phyloP scores from a whole-genome alignment of 2,329 filamentous ascomycete species.

The Aspergillus brasiliensis region DNA sequence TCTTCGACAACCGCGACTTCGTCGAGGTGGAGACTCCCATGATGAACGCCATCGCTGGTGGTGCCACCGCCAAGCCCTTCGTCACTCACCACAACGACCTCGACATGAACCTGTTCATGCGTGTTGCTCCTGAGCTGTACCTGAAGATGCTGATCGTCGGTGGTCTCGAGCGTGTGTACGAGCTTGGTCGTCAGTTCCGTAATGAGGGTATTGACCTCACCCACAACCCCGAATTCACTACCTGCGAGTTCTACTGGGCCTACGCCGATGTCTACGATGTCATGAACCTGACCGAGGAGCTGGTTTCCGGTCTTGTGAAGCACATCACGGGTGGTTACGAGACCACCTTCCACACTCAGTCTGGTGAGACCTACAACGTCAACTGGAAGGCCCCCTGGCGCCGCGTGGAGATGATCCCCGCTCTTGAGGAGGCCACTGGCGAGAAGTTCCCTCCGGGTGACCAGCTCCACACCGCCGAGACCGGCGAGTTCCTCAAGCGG shows the following conservation, averaged over 20 bases:
- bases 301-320: constrained; percentile 88
- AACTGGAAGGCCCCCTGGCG: constrained; percentile 98
- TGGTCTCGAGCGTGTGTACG: constrained; percentile 91
- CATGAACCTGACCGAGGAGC: constrained; percentile 88
- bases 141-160: constrained; percentile 96
- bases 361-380: constrained; percentile 82
- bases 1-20: constrained; percentile 86
- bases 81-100: constrained; percentile 94
- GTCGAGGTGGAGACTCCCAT: constrained; percentile 95
- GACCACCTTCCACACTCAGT: constrained; percentile 83
- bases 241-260: constrained; percentile 95
- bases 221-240: constrained; percentile 98
- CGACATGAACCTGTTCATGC: constrained; percentile 91
- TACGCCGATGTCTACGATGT: constrained; percentile 91
- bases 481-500: constrained; percentile 80
- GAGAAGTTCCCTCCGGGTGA: constrained; percentile 92
- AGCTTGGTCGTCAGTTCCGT: constrained; percentile 92
- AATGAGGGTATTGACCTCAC: constrained; percentile 92
- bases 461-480: constrained; percentile 85
- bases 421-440: constrained; percentile 82
- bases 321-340: constrained; percentile 80
- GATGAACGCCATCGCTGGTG: constrained; percentile 94
- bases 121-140: constrained; percentile 92
- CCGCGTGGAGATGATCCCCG: constrained; percentile 92
- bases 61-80: constrained; percentile 94